phyloP scores from a whole-genome alignment of 1,139 yeast species.

The Sporopachydermia cereana region DNA sequence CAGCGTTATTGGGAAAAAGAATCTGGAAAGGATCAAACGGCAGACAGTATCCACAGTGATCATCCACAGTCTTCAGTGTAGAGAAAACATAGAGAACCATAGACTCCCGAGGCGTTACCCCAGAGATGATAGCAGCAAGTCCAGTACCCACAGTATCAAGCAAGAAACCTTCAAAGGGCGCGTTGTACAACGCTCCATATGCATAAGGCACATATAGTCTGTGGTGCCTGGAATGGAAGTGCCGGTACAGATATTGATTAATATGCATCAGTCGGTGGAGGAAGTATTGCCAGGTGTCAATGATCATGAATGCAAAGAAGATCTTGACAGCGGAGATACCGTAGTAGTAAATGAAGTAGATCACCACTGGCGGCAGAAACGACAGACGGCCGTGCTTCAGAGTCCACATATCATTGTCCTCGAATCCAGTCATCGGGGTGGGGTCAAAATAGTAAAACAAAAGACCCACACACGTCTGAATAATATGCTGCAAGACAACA shows the following conservation, averaged over 20 bases:
- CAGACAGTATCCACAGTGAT: slow-evolving; percentile 90
- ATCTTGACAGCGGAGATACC: slow-evolving; percentile 50
- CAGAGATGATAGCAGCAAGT: slow-evolving; percentile 51
- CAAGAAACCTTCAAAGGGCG: slow-evolving; percentile 85
- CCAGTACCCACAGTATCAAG: slow-evolving; percentile 92
- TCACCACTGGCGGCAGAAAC: slow-evolving; percentile 31
- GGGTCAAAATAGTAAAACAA: slow-evolving; percentile 46
- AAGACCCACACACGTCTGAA: slow-evolving; percentile 67
- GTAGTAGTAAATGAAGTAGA: slow-evolving; percentile 43
- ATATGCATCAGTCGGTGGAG: slow-evolving; percentile 82
- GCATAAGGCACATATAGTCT: slow-evolving; percentile 92
- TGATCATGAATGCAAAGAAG: slow-evolving; percentile 11
- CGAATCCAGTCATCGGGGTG: slow-evolving; percentile 61
- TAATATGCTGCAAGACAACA: slow-evolving; percentile 70
- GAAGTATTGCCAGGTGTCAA: slow-evolving; percentile 50
- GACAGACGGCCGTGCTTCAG: slow-evolving; percentile 30
- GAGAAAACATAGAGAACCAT: slow-evolving; percentile 70
- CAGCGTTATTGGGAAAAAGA: slow-evolving; percentile 87
- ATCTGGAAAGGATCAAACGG: slow-evolving; percentile 87
- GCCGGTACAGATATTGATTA: slow-evolving; percentile 61
- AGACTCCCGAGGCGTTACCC: slow-evolving; percentile 66
- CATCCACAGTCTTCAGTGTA: slow-evolving; percentile 93
- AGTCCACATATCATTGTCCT: slow-evolving; percentile 55
- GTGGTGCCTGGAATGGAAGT: slow-evolving; percentile 91
- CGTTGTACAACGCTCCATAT: slow-evolving; percentile 89